Base-by-base conservation (phyloP, 2,329 filamentous ascomycete species). In the Xylariaceae sp. region DNA sequence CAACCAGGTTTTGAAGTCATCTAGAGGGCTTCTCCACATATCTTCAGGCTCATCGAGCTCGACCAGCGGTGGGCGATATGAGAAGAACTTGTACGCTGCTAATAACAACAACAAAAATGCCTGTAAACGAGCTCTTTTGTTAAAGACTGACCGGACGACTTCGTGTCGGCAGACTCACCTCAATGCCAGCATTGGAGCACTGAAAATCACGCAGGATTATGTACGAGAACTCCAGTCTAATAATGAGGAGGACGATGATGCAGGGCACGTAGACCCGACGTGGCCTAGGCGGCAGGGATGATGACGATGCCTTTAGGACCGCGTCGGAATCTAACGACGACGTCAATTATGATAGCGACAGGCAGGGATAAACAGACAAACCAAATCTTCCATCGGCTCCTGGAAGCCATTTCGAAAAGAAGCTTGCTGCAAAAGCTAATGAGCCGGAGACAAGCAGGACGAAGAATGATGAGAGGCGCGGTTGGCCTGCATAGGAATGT, bases 1-100 rank as follows among this genome's bases (percentile, higher is more conserved):
- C 47, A 80, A 65, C 77, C 78, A 81, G 34, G 69, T 67, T 13
- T 66, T 65, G 2, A 81, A 54, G 51, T 80, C 78, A 19, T 81
- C 77, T 44, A 74, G 71, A 1, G 73, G 60, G 39, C 69, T 77
- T 40, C 74, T 73, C 71, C 76, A 68, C 49, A 70, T 66, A 19
- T 71, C 69, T 54, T 73, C 79, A 2, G 73, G 73, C 45, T 80
- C 76, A n/a, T 78, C 72, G 0, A 68, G 65, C 5, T 73, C 70
- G 8, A 67, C 67, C n/a, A 64, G 62, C 2, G 61, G 60, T 12
- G 63, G 63, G 22, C 66, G 69, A 48, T 70, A 61, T 4, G 71
- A 72, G 30, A 77, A 66, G 32, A 76, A 71, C 58, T 79, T 74
- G 53, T 79, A 74, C 18, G 68, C 54, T 21, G 76, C 71, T 5